Conservation (phyloP, 352 stramenopile species). For the Phytophthora brassicae region DNA sequence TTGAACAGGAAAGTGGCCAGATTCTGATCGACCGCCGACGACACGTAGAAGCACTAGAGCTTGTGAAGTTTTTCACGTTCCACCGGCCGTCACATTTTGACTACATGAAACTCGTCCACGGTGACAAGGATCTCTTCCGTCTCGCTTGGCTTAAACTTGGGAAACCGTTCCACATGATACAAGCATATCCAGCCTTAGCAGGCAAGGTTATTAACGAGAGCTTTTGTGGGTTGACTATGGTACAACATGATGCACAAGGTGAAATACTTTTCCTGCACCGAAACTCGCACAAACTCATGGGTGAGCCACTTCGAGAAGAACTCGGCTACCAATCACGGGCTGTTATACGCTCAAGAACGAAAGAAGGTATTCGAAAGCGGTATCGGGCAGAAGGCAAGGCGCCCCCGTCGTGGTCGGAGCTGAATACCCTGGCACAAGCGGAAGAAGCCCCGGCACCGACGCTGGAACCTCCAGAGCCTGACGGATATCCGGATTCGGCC, state of each 20-base stretch:
- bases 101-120: conserved; percentile 43
- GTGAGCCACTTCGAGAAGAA: conserved; percentile 27
- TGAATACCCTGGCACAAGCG: conserved; percentile 16
- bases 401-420: conserved; percentile 22
- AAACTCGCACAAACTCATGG: conserved; percentile 52
- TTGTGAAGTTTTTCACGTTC: conserved; percentile 52
- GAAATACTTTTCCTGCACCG: conserved; percentile 57
- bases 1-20: conserved; percentile 73
- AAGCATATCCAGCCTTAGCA: conserved; percentile 37
- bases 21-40: conserved; percentile 51
- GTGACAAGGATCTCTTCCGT: conserved; percentile 67
- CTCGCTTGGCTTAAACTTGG: conserved; percentile 57
- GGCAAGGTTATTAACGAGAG: conserved; percentile 41
- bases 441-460: conserved; percentile 29
- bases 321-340: conserved; percentile 27
- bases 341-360: conserved; percentile 22
- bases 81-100: conserved; percentile 34
- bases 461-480: conserved; percentile 22
- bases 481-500: conserved; percentile 46
- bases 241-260: conserved; percentile 43
- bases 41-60: conserved; percentile 32
- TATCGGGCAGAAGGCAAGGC: conserved; percentile 26
- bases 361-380: conserved; percentile 22
- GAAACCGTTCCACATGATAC: conserved; percentile 51
- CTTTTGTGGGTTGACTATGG: conserved; percentile 65